These are phyloP conservation scores for Reutealis trisperma DNA, from an alignment of 345 rosid genomes.

Conservation along the genomic window DNA sequence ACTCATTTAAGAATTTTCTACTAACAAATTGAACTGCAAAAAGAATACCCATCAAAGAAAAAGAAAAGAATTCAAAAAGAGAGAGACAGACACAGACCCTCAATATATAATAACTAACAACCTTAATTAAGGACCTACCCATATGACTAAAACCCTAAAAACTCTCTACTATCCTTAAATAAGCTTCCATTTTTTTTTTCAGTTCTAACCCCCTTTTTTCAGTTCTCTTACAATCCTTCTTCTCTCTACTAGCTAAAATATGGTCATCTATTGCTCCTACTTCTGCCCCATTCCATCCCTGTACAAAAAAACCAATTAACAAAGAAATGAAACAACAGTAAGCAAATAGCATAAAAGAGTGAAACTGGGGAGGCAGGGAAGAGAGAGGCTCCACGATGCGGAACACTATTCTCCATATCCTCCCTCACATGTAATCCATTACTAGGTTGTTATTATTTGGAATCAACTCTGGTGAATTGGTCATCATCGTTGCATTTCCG, in stretches of 20 bases:
- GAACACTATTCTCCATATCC: constrained; percentile 4
- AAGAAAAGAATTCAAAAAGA: constrained; percentile 5
- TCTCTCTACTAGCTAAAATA: constrained; percentile 39
- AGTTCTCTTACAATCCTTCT: constrained; percentile 28
- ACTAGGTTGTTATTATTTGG: constrained; percentile 42
- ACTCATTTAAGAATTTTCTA: constrained; percentile 39
- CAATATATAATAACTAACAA: constrained; percentile 25
- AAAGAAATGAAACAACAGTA: constrained; percentile 44
- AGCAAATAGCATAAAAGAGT: constrained; percentile 19
- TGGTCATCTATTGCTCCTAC: constrained; percentile 44
- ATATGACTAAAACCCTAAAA: constrained; percentile 33
- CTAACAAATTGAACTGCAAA: constrained; percentile 61
- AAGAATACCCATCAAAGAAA: constrained; percentile 46
- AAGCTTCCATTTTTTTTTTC: constrained; percentile 17
- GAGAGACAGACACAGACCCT: constrained; percentile 23
- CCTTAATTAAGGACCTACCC: constrained; percentile 35
- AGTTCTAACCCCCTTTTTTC: constrained; percentile 25
- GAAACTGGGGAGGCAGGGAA: constrained; percentile 4
- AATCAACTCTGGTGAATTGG: constrained; percentile 39
- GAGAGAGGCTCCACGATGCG: constrained; percentile 13
- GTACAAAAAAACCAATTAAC: constrained; percentile 52
- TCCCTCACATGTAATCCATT: constrained; percentile 43
- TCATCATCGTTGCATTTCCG: constrained; percentile 19
- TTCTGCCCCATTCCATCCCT: constrained; percentile 45
- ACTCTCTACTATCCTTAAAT: constrained; percentile 29